A percentile compares a stretch with the other conserved stretches of the same genome.
These are phyloP conservation scores for Suillus variegatus DNA, from an alignment of 768 basidiomycete species.

Conservation along the genomic window DNA sequence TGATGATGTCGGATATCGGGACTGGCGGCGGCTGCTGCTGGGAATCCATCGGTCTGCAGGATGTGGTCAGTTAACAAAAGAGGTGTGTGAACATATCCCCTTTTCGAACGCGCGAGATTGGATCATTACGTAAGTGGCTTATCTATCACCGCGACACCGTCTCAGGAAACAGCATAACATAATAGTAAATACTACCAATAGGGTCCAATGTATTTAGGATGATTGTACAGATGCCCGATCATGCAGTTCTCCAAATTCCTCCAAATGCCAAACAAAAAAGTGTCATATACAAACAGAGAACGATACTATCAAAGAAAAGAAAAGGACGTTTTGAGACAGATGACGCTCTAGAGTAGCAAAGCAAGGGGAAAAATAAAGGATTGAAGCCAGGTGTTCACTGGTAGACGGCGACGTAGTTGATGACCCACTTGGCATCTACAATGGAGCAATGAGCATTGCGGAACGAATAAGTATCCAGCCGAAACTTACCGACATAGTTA, in stretches of 20 bases:
- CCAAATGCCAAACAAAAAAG: background rate
- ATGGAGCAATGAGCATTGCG: background rate
- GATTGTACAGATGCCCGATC: background rate
- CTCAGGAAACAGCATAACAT: background rate
- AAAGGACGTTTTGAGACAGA: background rate
- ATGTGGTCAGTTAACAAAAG: conserved; percentile 28
- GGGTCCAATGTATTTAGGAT: background rate
- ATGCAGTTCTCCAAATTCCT: background rate
- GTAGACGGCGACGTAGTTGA: conserved; percentile 60
- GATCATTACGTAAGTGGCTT: background rate
- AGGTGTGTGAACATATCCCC: conserved; percentile 31
- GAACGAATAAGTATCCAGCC: conserved; percentile 24
- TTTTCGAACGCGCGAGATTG: conserved; percentile 19
- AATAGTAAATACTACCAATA: too few species aligned
- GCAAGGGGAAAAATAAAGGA: background rate
- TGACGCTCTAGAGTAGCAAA: background rate
- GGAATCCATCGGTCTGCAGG: conserved; percentile 35
- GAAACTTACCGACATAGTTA: conserved; percentile 49
- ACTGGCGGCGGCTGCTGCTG: conserved; percentile 31
- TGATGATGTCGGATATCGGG: conserved; percentile 44
- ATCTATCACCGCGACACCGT: too few species aligned
- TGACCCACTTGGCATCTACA: conserved; percentile 55
- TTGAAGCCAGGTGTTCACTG: conserved; percentile 4
- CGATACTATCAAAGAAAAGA: background rate
- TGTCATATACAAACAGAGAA: background rate